A percentile compares a stretch with the other conserved stretches of the same genome.
Conservation (phyloP, 176 grass and related monocot genomes). For the Rhynchospora breviuscula region DNA sequence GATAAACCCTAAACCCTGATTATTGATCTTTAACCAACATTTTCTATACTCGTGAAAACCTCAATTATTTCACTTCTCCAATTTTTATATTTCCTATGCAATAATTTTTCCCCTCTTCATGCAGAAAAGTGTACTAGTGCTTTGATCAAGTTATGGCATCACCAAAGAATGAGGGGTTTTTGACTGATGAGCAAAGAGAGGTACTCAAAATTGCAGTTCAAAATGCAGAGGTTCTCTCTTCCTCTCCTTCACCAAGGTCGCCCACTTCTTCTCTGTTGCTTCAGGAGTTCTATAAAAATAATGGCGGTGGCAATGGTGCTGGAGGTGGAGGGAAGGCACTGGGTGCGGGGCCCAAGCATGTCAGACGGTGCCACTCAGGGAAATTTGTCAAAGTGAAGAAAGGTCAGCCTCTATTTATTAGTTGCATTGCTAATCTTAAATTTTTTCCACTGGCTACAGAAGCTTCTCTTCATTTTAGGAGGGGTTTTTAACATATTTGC, state of each 20-base stretch:
- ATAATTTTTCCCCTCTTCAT: background rate
- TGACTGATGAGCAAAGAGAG: conserved; percentile 89
- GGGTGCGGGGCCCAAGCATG: conserved; percentile 33
- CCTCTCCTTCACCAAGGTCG: conserved; percentile 58
- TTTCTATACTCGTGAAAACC: background rate
- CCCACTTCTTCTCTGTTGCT: conserved; percentile 51
- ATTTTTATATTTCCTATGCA: background rate
- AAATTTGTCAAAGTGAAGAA: conserved; percentile 91
- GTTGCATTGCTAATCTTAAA: background rate
- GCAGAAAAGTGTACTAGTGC: background rate
- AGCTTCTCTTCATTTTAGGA: background rate
- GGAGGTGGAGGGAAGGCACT: conserved; percentile 11
- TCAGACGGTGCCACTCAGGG: conserved; percentile 74
- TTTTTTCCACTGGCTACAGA: background rate
- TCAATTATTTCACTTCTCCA: background rate
- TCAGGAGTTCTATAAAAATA: conserved; percentile 52
- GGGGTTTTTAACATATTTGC: background rate
- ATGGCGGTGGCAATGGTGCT: background rate
- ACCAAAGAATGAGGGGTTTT: conserved; percentile 86
- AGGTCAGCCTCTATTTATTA: conserved; percentile 44
- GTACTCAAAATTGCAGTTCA: conserved; percentile 74
- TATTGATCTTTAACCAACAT: background rate
- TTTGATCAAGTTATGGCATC: conserved; percentile 43
- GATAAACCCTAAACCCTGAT: conserved; percentile 13
- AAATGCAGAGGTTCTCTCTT: conserved; percentile 78